Percentiles rank a stretch among this genome's conserved stretches.
Conservation (phyloP, 2,329 filamentous ascomycete genomes). For the Zasmidium angulare region DNA sequence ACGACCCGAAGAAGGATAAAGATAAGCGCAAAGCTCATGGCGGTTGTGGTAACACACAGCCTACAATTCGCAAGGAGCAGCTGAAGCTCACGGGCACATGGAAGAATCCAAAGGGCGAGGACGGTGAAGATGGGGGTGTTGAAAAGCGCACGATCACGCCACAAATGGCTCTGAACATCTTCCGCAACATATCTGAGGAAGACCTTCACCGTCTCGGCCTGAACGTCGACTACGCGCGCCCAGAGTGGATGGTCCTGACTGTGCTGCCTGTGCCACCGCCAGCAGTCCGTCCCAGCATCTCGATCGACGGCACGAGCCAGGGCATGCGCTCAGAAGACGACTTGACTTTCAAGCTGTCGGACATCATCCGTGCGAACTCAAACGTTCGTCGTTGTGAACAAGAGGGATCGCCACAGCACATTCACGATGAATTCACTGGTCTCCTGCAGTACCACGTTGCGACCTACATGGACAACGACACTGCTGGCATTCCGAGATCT, state of each 20-base stretch:
- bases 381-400: constrained; percentile 89
- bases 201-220: constrained; percentile 86
- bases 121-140: constrained; percentile 63
- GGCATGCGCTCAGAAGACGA: constrained; percentile 97
- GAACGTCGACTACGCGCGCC: constrained; percentile 90
- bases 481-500: constrained; percentile 89
- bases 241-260: constrained; percentile 97
- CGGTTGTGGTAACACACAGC: constrained; percentile 89
- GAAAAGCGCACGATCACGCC: constrained; percentile 83
- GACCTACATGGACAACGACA: constrained; percentile 99
- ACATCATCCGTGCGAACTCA: constrained; percentile 96
- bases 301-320: constrained; percentile 89
- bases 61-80: constrained; percentile 82
- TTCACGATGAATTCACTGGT: constrained; percentile 85
- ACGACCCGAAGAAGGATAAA: constrained; percentile 55
- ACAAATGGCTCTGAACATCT: constrained; percentile 79
- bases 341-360: constrained; percentile 97
- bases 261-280: constrained; percentile 94
- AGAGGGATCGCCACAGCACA: constrained; percentile 88
- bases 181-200: constrained; percentile 77
- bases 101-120: constrained; percentile 72
- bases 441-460: constrained; percentile 96
- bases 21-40: constrained; percentile 65
- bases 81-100: constrained; percentile 75
- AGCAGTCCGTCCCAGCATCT: constrained; percentile 93